These are phyloP conservation scores for Solanum gracilifrons DNA, from an alignment of 257 asterid species.

Conservation along the genomic window DNA sequence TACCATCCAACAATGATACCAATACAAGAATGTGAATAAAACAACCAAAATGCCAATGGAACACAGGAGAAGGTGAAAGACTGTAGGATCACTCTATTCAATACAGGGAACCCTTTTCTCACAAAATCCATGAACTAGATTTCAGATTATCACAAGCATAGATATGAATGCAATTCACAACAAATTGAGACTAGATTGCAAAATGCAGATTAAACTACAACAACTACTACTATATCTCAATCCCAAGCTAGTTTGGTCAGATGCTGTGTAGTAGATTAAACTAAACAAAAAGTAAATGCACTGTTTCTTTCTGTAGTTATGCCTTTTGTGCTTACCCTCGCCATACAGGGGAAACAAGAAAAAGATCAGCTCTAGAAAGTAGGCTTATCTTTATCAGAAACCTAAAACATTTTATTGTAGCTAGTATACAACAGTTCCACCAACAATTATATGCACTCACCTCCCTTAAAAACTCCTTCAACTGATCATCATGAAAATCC, in stretches of 20 bases:
- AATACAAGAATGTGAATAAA: not conserved
- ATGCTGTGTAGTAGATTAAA: not conserved
- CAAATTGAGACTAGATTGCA: too few species aligned
- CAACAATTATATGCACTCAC: conserved; percentile 20
- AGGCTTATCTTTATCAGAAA: not conserved
- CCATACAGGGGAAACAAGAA: not conserved
- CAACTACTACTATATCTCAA: not conserved
- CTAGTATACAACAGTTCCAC: not conserved
- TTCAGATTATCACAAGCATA: not conserved
- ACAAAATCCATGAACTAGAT: not conserved
- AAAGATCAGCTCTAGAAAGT: not conserved
- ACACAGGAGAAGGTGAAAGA: not conserved
- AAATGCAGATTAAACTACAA: not conserved
- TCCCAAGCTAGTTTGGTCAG: not conserved
- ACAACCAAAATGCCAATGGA: not conserved
- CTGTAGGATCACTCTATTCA: not conserved
- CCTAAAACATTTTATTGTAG: not conserved
- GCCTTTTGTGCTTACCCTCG: not conserved
- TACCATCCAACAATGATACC: not conserved
- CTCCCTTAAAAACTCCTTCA: conserved; percentile 93
- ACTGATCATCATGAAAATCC: conserved; percentile 86
- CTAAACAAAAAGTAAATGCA: not conserved
- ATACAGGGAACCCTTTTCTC: not conserved
- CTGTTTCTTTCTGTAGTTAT: not conserved
- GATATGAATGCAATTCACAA: not conserved